Conservation (phyloP, 148 eudicot genomes). For the Persicaria tinctoria region DNA sequence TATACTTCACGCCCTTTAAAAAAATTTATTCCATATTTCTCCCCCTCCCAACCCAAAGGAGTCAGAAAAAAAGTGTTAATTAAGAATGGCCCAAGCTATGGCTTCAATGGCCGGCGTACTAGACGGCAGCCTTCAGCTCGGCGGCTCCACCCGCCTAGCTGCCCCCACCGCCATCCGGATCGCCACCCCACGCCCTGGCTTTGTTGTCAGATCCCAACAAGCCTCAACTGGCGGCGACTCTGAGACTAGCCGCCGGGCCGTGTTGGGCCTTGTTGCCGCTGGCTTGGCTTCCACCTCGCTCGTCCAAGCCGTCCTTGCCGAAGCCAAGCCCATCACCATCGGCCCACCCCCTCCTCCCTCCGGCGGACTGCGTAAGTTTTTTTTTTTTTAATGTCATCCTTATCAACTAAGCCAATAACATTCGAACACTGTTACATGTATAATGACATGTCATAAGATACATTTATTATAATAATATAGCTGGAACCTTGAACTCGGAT, state of each 20-base stretch:
- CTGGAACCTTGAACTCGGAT: constrained; percentile 91
- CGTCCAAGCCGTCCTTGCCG: constrained; percentile 73
- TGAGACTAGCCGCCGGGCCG: constrained; percentile 66
- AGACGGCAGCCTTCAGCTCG: constrained; percentile 68
- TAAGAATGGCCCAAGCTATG: constrained; percentile 71
- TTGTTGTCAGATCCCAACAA: constrained; percentile 59
- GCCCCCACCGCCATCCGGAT: constrained; percentile 31
- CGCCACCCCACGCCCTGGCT: constrained; percentile 23
- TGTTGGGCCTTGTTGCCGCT: constrained; percentile 69
- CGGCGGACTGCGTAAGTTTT: constrained; percentile 84
- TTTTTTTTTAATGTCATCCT: neutral
- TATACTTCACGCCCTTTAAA: constrained; percentile 19
- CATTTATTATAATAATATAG: constrained; percentile 24
- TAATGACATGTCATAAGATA: neutral
- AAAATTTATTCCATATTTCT: constrained; percentile 23
- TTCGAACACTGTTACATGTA: too few relatives aligned
- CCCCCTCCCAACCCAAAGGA: neutral
- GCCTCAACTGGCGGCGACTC: constrained; percentile 29
- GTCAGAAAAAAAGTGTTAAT: too few relatives aligned
- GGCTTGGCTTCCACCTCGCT: constrained; percentile 64
- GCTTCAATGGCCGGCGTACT: constrained; percentile 79
- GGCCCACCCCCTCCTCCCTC: constrained; percentile 95
- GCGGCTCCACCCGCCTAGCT: constrained; percentile 38
- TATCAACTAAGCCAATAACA: neutral
- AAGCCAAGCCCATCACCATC: constrained; percentile 54